Base-by-base conservation (phyloP, 148 eudicot species). In the Heliosperma pusillum region DNA sequence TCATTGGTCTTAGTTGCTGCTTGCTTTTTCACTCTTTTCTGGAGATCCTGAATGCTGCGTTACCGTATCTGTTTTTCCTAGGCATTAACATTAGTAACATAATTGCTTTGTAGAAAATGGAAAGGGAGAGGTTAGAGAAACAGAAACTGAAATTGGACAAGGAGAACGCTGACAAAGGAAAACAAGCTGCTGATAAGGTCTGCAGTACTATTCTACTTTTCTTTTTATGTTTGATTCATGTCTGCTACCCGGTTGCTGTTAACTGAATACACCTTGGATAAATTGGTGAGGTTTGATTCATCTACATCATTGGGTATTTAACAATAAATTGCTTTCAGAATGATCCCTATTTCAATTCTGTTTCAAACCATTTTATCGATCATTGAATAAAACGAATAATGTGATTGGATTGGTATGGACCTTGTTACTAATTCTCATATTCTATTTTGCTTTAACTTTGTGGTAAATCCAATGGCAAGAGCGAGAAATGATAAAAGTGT, bases 41-140 rank as follows among this genome's bases (percentile, higher is more conserved):
- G 19, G 36, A 52, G 11, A 11, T 4, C 22, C 10, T 17, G 20
- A 27, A 36, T 27, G 7, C 7, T 55, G 59, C 33, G 15, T 55
- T 9, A 36, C 24, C 59, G 5, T 68, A 24, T 17, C 5, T 44
- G 3, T 16, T 16, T 7, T 69, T 22, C 10, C 40, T 7, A 5
- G 42, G 42, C 42, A 36, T 72, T 78, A n/a, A 53, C 63, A 3
- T 15, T 30, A 25, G 3, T 50, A 53, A 40, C 19, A 42, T 74
- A 33, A 17, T 29, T 71, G 42, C 1, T 33, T 3, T 72, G 80
- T 62, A 88, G 91, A 88, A 86, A 84, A 82, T 86, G 89, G 91
- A 88, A 78, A 84, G 66, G 75, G 91, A 86, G 82, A 82, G 36
- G 76, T 4, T 74, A 80, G 88, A 86, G 78, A 88, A 88, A 69